Evolutionary conservation across 495 filamentous ascomycete species (phyloP), one percentile per base, ranked within the genome.

Genomic region (Aspergillus mulundensis): DNA sequence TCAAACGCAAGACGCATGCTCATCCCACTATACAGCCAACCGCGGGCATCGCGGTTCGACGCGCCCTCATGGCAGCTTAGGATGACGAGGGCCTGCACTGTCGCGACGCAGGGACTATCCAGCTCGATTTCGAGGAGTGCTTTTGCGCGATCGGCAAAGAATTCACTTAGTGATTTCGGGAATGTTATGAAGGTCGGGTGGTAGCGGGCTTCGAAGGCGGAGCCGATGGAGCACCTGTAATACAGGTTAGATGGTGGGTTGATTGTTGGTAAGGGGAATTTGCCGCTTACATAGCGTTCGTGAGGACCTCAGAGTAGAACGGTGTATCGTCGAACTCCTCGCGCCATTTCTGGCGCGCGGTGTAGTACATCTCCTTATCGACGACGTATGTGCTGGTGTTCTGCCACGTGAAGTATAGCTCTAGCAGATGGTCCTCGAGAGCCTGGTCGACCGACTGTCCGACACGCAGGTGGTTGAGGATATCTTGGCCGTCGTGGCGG

Each of bases 11-110:
- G 71, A 21, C 78, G 66, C 72, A 79, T 77, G 0, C 77, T 75
- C 78, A 81, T 80, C 36, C 74, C 77, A 42, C 72, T 75, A 57
- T 81, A 79, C 0, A 81, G 61, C 77, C 77, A 79, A 12, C 78
- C 78, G 11, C 77, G 73, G 46, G 78, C 74, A 62, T 81, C 78
- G 5, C 73, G 69, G 49, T 74, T 78, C 0, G 71, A 72, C 7
- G 71, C 70, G 2, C 71, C 71, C 51, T 81, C 78, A 49, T 77
- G 71, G 20, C 69, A 75, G 45, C 76, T 79, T 54, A 81, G 56
- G 18, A 81, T 70, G 2, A 74, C 76, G 28, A 79, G 68, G 1
- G 77, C 70, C 47, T 81, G 78, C 16, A 79, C 74, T 10, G 78
- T 81, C 18, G 78, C 75, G 7, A 81, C 72, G 44, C 73, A 76